Conservation (phyloP, 192 early-diverging fungal species). For the Backusella liffmaniae region DNA sequence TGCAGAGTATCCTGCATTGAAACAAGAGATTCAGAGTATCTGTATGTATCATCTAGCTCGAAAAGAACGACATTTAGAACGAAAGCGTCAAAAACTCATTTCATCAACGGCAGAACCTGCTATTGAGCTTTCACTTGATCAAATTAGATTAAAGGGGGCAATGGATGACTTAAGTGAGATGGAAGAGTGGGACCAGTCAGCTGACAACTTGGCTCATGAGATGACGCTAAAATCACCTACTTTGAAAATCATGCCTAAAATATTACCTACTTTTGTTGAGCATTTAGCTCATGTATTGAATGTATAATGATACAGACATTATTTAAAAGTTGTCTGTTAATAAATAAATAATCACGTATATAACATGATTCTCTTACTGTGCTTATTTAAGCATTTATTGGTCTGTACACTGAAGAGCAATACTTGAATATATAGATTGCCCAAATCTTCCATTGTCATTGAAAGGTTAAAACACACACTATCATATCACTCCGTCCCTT, state of each 20-base stretch:
- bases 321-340: too few species aligned
- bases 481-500: too few species aligned
- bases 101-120: background rate
- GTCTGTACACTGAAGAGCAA: too few species aligned
- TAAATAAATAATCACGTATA: too few species aligned
- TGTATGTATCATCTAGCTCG: constrained; percentile 25
- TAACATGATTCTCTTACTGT: background rate
- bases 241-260: constrained; percentile 23
- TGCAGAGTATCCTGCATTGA: constrained; percentile 28
- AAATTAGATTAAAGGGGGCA: constrained; percentile 11
- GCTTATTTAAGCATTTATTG: background rate
- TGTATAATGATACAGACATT: background rate
- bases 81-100: constrained; percentile 33
- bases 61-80: constrained; percentile 40
- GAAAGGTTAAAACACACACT: too few species aligned
- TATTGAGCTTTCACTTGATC: background rate
- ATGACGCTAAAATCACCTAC: constrained; percentile 13
- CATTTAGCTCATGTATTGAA: constrained; percentile 12
- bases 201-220: constrained; percentile 10
- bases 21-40: constrained; percentile 31
- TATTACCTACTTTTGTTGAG: constrained; percentile 21
- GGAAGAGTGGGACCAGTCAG: background rate
- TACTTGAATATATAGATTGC: too few species aligned
- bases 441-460: too few species aligned
- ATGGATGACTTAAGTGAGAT: constrained; percentile 47